Percentiles rank a stretch among this genome's conserved stretches.
Conservation (phyloP, 768 basidiomycete genomes). For the Lactarius hengduanensis region DNA sequence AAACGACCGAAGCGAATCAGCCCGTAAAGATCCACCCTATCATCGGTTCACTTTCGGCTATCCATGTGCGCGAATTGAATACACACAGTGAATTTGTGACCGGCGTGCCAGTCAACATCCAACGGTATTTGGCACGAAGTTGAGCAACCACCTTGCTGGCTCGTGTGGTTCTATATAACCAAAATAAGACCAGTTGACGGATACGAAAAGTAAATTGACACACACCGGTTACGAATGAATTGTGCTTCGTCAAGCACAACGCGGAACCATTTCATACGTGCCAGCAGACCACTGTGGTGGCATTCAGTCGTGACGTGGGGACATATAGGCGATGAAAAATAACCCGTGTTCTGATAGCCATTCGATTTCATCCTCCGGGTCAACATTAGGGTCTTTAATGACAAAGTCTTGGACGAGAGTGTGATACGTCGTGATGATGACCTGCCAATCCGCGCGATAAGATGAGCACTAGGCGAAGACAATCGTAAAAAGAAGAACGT, state of each 20-base stretch:
- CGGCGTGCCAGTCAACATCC: constrained; percentile 79
- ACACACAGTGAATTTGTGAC: constrained; percentile 65
- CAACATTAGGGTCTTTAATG: constrained; percentile 47
- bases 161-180: constrained; percentile 46
- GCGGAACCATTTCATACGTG: constrained; percentile 62
- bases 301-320: not conserved
- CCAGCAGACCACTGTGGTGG: constrained; percentile 50
- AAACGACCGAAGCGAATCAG: constrained; percentile 68
- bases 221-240: constrained; percentile 64
- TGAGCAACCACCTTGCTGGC: constrained; percentile 58
- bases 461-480: not conserved
- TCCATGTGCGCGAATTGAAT: not conserved
- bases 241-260: constrained; percentile 80
- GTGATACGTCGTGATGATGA: constrained; percentile 77
- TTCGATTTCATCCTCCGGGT: constrained; percentile 45
- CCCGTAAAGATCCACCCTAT: constrained; percentile 67
- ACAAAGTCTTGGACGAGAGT: constrained; percentile 61
- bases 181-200: not conserved
- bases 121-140: constrained; percentile 64
- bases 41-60: constrained; percentile 4
- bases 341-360: constrained; percentile 54
- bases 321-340: constrained; percentile 10
- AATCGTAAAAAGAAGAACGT: constrained; percentile 10
- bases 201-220: constrained; percentile 1
- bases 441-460: constrained; percentile 37